These are phyloP conservation scores for Metarhizium guizhouense DNA, from an alignment of 2,329 filamentous ascomycete genomes.

Conservation along the genomic window DNA sequence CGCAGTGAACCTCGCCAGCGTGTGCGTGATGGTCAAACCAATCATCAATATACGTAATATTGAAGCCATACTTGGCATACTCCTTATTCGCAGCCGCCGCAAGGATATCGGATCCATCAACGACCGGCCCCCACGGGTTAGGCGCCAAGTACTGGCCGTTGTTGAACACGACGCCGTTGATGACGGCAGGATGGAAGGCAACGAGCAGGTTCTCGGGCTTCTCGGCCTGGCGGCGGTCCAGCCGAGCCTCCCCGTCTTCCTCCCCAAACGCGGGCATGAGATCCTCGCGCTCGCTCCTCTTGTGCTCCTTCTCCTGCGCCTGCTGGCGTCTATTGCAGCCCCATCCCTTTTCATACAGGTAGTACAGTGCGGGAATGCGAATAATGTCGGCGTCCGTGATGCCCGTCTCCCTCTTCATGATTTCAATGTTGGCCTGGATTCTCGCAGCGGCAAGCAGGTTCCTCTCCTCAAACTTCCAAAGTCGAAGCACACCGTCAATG, in stretches of 20 bases:
- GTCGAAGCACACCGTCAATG: conserved; percentile 2
- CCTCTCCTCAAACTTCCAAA: background rate
- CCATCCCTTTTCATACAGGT: background rate
- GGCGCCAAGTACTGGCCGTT: background rate
- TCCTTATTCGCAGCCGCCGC: conserved; percentile 9
- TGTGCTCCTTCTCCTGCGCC: too few species aligned
- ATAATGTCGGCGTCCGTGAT: conserved; percentile 13
- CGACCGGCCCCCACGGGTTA: conserved; percentile 1
- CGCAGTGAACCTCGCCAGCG: conserved; percentile 19
- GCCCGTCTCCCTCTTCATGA: conserved; percentile 14
- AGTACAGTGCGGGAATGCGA: conserved; percentile 14
- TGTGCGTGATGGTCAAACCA: conserved; percentile 10
- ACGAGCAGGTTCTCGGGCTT: background rate
- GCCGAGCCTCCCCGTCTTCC: too few species aligned
- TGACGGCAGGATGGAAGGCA: background rate
- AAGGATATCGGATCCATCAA: conserved; percentile 15
- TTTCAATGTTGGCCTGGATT: conserved; percentile 13
- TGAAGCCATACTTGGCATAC: conserved; percentile 12
- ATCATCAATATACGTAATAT: conserved; percentile 1
- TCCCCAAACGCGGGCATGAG: too few species aligned
- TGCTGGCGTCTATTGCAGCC: conserved; percentile 6
- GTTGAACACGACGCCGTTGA: background rate
- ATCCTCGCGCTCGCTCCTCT: too few species aligned
- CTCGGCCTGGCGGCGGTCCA: too few species aligned
- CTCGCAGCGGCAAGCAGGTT: conserved; percentile 5